Evolutionary conservation across 208 protist genomes (phyloP).

Genomic region (Crithidia bombi): DNA sequence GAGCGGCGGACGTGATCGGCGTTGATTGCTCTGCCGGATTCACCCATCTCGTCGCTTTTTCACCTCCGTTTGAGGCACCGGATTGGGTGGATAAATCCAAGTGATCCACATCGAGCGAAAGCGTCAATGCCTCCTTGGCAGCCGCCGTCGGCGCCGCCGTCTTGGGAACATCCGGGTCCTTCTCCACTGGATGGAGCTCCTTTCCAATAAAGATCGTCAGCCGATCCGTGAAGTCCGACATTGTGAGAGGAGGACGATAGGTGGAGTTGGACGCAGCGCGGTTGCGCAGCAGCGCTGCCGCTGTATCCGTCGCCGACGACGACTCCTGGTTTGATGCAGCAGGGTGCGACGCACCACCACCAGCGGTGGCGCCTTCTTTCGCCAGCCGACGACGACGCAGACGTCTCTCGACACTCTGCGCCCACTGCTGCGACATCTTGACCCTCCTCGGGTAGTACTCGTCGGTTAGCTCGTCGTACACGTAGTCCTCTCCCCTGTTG

Average conservation of each 20-base stretch:
- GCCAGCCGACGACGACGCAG: neutral
- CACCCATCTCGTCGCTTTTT: conserved; percentile 3
- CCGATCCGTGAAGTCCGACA: conserved; percentile 51
- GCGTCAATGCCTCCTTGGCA: neutral
- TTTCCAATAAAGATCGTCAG: conserved; percentile 52
- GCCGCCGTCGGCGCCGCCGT: neutral
- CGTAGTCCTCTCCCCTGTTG: conserved; percentile 3
- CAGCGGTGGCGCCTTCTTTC: neutral
- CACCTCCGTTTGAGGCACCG: no score
- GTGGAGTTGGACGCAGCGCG: neutral
- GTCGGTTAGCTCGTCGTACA: conserved; percentile 33
- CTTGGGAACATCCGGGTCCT: neutral
- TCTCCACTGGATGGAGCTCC: conserved; percentile 32
- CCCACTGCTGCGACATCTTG: conserved; percentile 10
- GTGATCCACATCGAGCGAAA: conserved; percentile 11
- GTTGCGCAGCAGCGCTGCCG: neutral
- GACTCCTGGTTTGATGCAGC: neutral
- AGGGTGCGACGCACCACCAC: neutral
- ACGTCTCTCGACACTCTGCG: neutral
- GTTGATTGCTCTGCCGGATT: no score
- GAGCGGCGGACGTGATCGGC: no score
- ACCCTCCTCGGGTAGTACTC: conserved; percentile 8
- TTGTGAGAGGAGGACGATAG: conserved; percentile 13
- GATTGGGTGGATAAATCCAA: no score
- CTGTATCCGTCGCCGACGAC: neutral